These are phyloP conservation scores for Endogone sp. DNA, from an alignment of 192 early-diverging fungal species.

Conservation along the genomic window DNA sequence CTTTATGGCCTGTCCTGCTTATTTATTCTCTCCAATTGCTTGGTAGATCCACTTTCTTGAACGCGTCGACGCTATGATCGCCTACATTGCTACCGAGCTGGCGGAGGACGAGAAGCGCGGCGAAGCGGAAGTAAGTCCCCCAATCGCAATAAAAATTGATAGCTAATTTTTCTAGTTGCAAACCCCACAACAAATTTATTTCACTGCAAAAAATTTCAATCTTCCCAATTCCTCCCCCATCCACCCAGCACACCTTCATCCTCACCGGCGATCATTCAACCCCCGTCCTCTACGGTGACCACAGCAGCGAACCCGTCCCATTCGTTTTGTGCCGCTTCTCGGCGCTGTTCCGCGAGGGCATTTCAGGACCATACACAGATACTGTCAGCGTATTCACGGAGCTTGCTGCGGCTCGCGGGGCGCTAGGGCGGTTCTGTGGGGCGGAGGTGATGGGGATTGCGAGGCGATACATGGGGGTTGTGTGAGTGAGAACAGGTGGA, in stretches of 20 bases:
- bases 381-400: slow-evolving; percentile 14
- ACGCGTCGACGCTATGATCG: slow-evolving; percentile 13
- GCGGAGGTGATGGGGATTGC: slow-evolving; percentile 13
- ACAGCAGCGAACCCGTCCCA: slow-evolving; percentile 30
- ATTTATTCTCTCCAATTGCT: no score
- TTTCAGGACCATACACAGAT: slow-evolving; percentile 2
- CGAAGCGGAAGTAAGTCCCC: slow-evolving; percentile 5
- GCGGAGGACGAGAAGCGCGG: background rate
- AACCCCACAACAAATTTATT: no score
- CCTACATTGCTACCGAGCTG: background rate
- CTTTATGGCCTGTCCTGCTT: no score
- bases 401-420: slow-evolving; percentile 5
- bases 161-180: no score
- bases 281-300: slow-evolving; percentile 27
- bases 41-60: slow-evolving; percentile 3
- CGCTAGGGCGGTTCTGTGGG: slow-evolving; percentile 20
- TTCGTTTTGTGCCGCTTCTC: slow-evolving; percentile 11
- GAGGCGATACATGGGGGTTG: slow-evolving; percentile 9
- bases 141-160: background rate
- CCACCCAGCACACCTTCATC: slow-evolving; percentile 16
- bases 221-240: background rate
- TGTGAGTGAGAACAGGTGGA: background rate
- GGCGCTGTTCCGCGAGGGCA: background rate
- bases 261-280: slow-evolving; percentile 32
- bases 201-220: no score